These are phyloP conservation scores for Phytophthora aleatoria DNA, from an alignment of 352 stramenopile species.

Conservation along the genomic window DNA sequence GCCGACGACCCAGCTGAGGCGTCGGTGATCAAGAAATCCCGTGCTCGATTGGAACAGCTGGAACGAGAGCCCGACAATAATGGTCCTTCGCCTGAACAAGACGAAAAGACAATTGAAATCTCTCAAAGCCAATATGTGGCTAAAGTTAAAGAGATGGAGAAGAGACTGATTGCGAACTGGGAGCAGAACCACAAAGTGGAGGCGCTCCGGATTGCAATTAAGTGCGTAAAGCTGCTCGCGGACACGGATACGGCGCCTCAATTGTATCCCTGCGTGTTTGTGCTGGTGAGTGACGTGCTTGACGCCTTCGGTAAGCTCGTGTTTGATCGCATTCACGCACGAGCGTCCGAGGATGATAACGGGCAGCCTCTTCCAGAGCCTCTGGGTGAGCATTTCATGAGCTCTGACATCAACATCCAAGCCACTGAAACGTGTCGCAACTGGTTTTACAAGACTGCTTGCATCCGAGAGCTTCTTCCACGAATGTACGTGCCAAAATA, in stretches of 20 bases:
- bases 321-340: conserved; percentile 77
- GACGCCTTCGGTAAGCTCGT: conserved; percentile 89
- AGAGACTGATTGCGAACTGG: conserved; percentile 73
- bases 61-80: conserved; percentile 36
- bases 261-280: conserved; percentile 91
- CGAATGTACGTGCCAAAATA: conserved; percentile 64
- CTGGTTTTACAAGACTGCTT: conserved; percentile 95
- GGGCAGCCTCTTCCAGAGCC: conserved; percentile 55
- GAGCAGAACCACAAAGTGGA: conserved; percentile 87
- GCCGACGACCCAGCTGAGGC: conserved; percentile 40
- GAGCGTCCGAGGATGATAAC: conserved; percentile 65
- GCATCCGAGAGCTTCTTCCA: conserved; percentile 91
- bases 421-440: conserved; percentile 93
- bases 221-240: conserved; percentile 88
- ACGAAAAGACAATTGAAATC: conserved; percentile 70
- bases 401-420: conserved; percentile 82
- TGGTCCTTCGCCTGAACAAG: conserved; percentile 1
- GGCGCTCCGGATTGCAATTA: conserved; percentile 90
- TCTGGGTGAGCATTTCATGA: conserved; percentile 73
- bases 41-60: conserved; percentile 69
- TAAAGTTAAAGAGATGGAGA: conserved; percentile 82
- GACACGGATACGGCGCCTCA: conserved; percentile 77
- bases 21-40: conserved; percentile 65
- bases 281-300: conserved; percentile 87
- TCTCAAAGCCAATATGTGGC: conserved; percentile 84